Conservation (phyloP, 2,329 filamentous ascomycete genomes). For the Arthrobotrys sinensis region DNA sequence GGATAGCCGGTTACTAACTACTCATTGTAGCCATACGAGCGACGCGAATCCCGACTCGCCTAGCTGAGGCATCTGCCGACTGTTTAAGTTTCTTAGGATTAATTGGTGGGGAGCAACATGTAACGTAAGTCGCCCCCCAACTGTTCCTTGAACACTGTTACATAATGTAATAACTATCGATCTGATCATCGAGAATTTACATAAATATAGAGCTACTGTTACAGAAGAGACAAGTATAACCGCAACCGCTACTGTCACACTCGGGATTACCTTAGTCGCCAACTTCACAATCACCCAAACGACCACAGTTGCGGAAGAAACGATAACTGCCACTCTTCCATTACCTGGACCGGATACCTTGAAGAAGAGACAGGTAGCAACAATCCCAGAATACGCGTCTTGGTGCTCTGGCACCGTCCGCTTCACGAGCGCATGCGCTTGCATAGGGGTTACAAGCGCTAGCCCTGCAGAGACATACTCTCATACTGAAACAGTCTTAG, state of each 20-base stretch:
- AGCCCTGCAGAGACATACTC: conserved; percentile 21
- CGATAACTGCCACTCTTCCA: background rate
- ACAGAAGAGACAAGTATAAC: conserved; percentile 12
- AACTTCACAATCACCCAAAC: background rate
- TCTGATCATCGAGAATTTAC: background rate
- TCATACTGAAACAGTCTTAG: background rate
- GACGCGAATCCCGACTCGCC: conserved; percentile 3
- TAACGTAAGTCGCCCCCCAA: background rate
- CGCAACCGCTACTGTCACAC: background rate
- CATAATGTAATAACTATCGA: background rate
- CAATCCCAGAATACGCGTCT: conserved; percentile 63
- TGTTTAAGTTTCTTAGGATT: conserved; percentile 7
- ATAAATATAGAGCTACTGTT: conserved; percentile 1
- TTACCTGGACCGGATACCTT: background rate
- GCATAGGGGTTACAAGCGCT: conserved; percentile 63
- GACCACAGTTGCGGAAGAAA: no score
- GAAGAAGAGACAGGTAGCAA: conserved; percentile 6
- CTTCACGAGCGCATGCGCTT: conserved; percentile 65
- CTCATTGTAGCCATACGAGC: conserved; percentile 7
- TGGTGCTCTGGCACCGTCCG: conserved; percentile 61
- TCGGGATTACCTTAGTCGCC: background rate
- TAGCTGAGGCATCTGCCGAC: conserved; percentile 15
- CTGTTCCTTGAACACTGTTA: background rate
- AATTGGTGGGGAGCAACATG: background rate
- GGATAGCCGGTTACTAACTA: background rate